Evolutionary conservation across 352 stramenopile genomes (phyloP), one percentile per base, ranked within the genome.

Genomic region (Globisporangium nodosum): DNA sequence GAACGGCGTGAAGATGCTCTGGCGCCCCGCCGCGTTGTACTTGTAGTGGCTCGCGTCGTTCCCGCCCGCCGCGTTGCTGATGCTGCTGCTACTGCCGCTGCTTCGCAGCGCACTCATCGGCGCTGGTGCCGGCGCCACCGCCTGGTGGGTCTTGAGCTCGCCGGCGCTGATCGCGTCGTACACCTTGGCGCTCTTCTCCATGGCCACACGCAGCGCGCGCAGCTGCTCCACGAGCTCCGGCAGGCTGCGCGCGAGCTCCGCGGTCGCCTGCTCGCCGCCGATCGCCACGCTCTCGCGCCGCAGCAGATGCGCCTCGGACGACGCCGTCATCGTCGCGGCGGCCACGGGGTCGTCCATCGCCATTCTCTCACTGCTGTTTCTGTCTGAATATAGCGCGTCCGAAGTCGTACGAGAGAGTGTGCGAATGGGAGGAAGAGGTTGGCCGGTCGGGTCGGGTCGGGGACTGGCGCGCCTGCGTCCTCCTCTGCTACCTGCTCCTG

Each of bases 101-200:
- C 31, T 54, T 18, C 45, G 6, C 45, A 24, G 18, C n/a, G 11
- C 20, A 2, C 4, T 8, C 3, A 21, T 4, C 66, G 53, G 42
- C 56, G 42, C 56, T 55, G 9, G 7, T 4, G 20, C 2, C 1
- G 45, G 16, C 16, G 40, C 20, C 12, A 47, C 37, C 33, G 47
- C 39, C 59, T 60, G 40, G 15, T 52, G 47, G 13, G 60, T 54
- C 42, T 58, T 57, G 54, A 58, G 5, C n/a, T 71, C 47, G 3
- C 57, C 48, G 5, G 71, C 61, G 20, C 76, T 64, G 48, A 87
- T 74, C 35, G 77, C 56, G 49, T 90, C 78, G 69, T 92, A 94
- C 30, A 91, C 63, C 54, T 85, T 77, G 30, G 76, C 83, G 59
- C 82, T 86, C 50, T 73, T 77, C 49, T 88, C 73, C 80, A 92